Conservation (phyloP, 352 stramenopile species). For the Phytophthora multivora region DNA sequence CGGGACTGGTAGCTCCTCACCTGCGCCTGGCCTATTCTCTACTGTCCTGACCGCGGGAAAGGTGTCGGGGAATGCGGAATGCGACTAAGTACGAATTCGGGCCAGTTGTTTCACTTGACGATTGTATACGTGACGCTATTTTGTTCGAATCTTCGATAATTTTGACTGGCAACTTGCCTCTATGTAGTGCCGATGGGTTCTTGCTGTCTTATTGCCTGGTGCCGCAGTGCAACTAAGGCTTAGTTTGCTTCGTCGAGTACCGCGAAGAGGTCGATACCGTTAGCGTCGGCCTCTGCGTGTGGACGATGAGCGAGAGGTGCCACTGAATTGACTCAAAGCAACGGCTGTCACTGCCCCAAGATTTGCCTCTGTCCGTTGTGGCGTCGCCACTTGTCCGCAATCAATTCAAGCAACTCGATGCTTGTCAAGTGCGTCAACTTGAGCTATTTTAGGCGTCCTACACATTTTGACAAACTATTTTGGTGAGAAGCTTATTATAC, state of each 20-base stretch:
- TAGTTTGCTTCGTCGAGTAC: no score
- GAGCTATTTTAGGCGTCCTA: no score
- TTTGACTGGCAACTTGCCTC: background rate
- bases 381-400: slow-evolving; percentile 1
- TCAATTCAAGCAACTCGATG: background rate
- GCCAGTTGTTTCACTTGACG: slow-evolving; percentile 32
- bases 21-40: slow-evolving; percentile 17
- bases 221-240: no score
- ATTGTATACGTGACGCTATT: slow-evolving; percentile 7
- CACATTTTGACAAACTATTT: no score
- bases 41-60: slow-evolving; percentile 23
- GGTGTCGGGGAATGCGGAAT: background rate
- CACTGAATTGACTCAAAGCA: slow-evolving; percentile 15
- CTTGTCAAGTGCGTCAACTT: no score
- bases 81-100: slow-evolving; percentile 38
- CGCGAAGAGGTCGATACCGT: background rate
- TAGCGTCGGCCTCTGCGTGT: slow-evolving; percentile 18
- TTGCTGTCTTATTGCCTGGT: background rate
- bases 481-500: no score
- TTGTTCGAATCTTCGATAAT: slow-evolving; percentile 1
- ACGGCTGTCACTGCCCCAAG: background rate
- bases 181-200: background rate
- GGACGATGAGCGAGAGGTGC: slow-evolving; percentile 4
- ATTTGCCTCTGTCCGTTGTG: background rate
- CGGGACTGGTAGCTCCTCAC: slow-evolving; percentile 7